Percentiles rank a stretch among this genome's conserved stretches.
Evolutionary conservation across 768 basidiomycete species (phyloP).

Genomic region (Kwoniella dendrophila): DNA sequence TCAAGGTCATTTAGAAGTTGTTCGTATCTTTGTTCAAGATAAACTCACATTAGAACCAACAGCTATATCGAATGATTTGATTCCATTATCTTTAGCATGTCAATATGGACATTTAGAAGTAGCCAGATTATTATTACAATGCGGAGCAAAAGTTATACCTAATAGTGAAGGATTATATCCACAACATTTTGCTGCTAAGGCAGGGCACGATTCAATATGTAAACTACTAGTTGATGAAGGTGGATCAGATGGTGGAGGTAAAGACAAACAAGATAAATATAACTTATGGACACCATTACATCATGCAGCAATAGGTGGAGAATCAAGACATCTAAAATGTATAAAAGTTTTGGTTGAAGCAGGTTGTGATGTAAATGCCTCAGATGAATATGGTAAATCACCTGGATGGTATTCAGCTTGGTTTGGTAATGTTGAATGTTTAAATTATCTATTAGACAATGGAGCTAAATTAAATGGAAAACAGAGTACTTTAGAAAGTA

Average conservation of each 20-base stretch:
- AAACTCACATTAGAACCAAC: conserved; percentile 65
- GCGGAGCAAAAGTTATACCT: conserved; percentile 74
- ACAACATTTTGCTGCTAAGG: conserved; percentile 89
- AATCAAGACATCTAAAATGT: conserved; percentile 63
- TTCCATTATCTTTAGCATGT: conserved; percentile 86
- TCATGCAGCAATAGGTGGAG: conserved; percentile 86
- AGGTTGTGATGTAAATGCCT: conserved; percentile 71
- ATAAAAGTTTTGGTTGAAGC: conserved; percentile 77
- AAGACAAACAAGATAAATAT: conserved; percentile 94
- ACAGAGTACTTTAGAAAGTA: conserved; percentile 35
- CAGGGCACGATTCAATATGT: conserved; percentile 87
- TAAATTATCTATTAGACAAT: conserved; percentile 46
- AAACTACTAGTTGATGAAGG: conserved; percentile 67
- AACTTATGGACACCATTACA: conserved; percentile 98
- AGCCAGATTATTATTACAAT: conserved; percentile 71
- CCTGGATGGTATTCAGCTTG: conserved; percentile 95
- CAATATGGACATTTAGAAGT: conserved; percentile 85
- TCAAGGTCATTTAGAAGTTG: conserved; percentile 78
- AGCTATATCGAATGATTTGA: conserved; percentile 67
- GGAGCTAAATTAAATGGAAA: conserved; percentile 48
- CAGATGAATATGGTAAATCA: conserved; percentile 81
- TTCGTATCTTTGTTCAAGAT: conserved; percentile 72
- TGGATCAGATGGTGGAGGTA: conserved; percentile 58
- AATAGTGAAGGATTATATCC: conserved; percentile 97
- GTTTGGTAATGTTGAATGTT: conserved; percentile 64